Conservation (phyloP, 441 rosid genomes). For the Adansonia rubrostipa region DNA sequence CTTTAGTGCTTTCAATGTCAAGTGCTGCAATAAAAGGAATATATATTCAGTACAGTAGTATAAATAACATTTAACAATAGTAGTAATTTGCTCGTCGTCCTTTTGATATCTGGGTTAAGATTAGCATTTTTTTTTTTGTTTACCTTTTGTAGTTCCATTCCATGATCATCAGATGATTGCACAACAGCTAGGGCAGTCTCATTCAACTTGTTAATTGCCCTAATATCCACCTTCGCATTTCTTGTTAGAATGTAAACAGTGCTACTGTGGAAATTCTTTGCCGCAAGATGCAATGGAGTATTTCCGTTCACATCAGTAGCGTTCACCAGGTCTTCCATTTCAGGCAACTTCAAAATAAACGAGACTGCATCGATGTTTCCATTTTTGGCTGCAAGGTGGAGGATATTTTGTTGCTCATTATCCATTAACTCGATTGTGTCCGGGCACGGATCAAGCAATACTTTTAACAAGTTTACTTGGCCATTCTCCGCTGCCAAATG, state of each 20-base stretch:
- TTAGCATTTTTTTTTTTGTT: not conserved
- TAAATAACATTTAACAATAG: not conserved
- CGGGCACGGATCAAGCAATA: conserved; percentile 19
- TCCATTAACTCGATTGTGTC: conserved; percentile 28
- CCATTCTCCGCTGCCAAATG: conserved; percentile 34
- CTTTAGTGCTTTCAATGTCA: conserved; percentile 24
- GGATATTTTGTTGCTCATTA: conserved; percentile 23
- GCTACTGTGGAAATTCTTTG: conserved; percentile 14
- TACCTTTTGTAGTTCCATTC: conserved; percentile 23
- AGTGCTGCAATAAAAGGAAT: conserved; percentile 10
- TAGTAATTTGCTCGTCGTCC: no score
- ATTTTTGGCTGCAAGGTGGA: conserved; percentile 29
- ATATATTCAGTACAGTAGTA: not conserved
- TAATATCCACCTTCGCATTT: conserved; percentile 12
- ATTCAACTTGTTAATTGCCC: not conserved
- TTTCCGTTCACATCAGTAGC: conserved; percentile 20
- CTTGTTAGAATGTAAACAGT: conserved; percentile 1
- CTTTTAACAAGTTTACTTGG: conserved; percentile 4
- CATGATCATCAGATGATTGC: not conserved
- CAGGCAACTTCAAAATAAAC: conserved; percentile 21
- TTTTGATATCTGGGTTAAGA: not conserved
- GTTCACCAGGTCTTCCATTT: conserved; percentile 31
- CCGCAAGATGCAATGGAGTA: conserved; percentile 33
- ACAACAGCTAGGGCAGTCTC: conserved; percentile 8
- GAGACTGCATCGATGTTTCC: conserved; percentile 15